phyloP scores from a whole-genome alignment of 331 rosid genomes.

The Malus hybrid region DNA sequence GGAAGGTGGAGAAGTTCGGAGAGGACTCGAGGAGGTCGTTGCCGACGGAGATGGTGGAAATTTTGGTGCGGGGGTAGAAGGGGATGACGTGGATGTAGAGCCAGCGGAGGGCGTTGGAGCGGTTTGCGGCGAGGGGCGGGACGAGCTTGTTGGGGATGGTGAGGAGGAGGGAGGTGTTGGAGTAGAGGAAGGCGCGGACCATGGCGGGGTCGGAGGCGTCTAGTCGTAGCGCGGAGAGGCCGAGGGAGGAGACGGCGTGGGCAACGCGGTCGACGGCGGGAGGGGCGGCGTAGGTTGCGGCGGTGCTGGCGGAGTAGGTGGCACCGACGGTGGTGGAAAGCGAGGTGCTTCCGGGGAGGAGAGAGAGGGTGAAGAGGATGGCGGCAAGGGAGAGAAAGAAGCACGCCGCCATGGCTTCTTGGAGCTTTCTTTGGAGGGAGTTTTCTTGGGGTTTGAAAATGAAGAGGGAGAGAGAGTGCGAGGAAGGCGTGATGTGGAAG shows the following conservation, averaged over 20 bases:
- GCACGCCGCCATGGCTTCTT: slow-evolving; percentile 23
- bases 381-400: slow-evolving; percentile 6
- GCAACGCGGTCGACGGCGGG: slow-evolving; percentile 14
- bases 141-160: slow-evolving; percentile 64
- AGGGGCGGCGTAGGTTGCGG: slow-evolving; percentile 39
- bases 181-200: slow-evolving; percentile 57
- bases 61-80: slow-evolving; percentile 77
- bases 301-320: slow-evolving; percentile 26
- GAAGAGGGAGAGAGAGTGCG: not conserved
- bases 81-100: slow-evolving; percentile 65
- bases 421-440: slow-evolving; percentile 4
- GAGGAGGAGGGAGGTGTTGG: slow-evolving; percentile 57
- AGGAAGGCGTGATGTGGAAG: not conserved
- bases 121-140: slow-evolving; percentile 50
- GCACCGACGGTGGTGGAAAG: slow-evolving; percentile 30
- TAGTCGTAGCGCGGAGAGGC: slow-evolving; percentile 44
- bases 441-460: not conserved
- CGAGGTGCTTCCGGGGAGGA: slow-evolving; percentile 21
- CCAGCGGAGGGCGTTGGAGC: slow-evolving; percentile 65
- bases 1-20: slow-evolving; percentile 26
- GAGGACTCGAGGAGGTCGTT: slow-evolving; percentile 41
- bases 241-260: slow-evolving; percentile 27
- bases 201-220: slow-evolving; percentile 46
- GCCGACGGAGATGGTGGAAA: slow-evolving; percentile 80
- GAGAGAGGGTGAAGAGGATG: slow-evolving; percentile 34